Percentiles rank a stretch among this genome's conserved stretches.
Evolutionary conservation across 352 stramenopile species (phyloP).

Genomic region (Pythium guiyangense): DNA sequence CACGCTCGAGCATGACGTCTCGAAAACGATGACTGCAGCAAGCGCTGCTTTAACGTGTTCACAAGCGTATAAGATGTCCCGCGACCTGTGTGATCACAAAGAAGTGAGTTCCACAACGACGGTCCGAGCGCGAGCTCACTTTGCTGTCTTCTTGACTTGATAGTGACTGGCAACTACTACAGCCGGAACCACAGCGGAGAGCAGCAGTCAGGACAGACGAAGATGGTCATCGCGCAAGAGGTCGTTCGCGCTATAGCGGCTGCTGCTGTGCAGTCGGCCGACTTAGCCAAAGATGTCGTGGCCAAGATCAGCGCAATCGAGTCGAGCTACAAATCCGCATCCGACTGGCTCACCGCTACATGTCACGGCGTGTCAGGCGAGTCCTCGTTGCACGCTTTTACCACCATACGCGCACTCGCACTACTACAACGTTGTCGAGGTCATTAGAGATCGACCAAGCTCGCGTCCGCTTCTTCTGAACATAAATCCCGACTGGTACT

Average conservation of each 20-base stretch:
- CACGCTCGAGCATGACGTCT: not conserved
- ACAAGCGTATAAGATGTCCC: not conserved
- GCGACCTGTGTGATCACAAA: not conserved
- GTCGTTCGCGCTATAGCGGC: not conserved
- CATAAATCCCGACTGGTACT: constrained; percentile 52
- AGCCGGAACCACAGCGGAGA: not conserved
- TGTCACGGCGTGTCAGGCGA: not conserved
- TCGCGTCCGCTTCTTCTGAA: constrained; percentile 15
- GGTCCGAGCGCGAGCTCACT: not conserved
- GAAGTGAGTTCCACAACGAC: not conserved
- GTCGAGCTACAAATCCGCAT: not conserved
- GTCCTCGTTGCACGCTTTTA: not conserved
- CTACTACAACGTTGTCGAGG: not conserved
- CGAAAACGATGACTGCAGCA: too few species aligned
- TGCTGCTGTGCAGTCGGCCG: not conserved
- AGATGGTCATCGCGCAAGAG: not conserved
- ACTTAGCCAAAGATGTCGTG: not conserved
- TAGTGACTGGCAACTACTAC: not conserved
- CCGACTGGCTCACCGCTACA: not conserved
- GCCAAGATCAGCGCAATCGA: not conserved
- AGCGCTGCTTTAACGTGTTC: not conserved
- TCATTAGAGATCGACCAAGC: not conserved
- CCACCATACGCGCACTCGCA: not conserved
- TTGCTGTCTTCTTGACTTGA: not conserved
- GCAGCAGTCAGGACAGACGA: not conserved